These are phyloP conservation scores for Multifurca ochricompacta DNA, from an alignment of 768 basidiomycete species.

Conservation along the genomic window DNA sequence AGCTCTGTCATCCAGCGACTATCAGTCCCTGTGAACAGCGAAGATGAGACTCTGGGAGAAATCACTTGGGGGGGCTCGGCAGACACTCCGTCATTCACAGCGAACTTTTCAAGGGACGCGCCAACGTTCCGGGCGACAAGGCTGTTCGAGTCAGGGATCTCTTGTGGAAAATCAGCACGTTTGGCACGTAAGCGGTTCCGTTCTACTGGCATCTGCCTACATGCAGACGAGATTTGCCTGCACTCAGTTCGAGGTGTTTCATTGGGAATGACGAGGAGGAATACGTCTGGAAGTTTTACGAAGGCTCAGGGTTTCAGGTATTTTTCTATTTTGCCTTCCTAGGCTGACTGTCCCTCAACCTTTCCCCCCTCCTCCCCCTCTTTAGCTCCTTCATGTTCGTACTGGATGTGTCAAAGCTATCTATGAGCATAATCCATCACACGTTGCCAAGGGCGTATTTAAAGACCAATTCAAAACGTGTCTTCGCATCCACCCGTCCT, in stretches of 20 bases:
- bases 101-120: constrained; percentile 16
- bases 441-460: constrained; percentile 39
- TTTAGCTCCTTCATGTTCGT: constrained; percentile 18
- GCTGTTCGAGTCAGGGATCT: constrained; percentile 19
- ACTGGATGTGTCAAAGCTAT: constrained; percentile 16
- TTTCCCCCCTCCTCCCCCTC: too few species aligned
- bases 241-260: constrained; percentile 16
- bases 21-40: constrained; percentile 26
- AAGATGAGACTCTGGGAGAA: constrained; percentile 40
- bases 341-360: not conserved
- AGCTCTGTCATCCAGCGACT: constrained; percentile 38
- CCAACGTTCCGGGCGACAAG: not conserved
- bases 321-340: not conserved
- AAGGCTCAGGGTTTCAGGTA: constrained; percentile 18
- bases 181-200: constrained; percentile 15
- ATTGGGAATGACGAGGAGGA: constrained; percentile 21
- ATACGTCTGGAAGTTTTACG: constrained; percentile 20
- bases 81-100: constrained; percentile 25
- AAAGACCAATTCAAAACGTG: constrained; percentile 40
- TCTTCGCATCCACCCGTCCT: constrained; percentile 38
- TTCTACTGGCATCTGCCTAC: not conserved
- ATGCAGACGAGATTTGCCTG: not conserved
- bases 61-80: constrained; percentile 39
- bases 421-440: constrained; percentile 18
- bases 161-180: constrained; percentile 13